phyloP scores from a whole-genome alignment of 345 rosid species.

The Salix purpurea region DNA sequence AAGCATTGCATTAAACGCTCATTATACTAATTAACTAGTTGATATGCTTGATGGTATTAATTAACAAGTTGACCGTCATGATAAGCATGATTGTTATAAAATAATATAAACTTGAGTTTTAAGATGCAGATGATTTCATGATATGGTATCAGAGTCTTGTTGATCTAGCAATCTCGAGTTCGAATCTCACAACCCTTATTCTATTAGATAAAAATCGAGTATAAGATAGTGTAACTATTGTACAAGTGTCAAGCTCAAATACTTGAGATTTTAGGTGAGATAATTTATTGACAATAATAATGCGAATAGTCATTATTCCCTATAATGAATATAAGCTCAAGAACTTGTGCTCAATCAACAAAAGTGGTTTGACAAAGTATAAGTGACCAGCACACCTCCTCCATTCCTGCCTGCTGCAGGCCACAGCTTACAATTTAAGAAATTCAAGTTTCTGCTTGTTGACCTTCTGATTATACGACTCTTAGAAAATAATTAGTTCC shows the following conservation, averaged over 20 bases:
- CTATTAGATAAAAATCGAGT: too few relatives aligned
- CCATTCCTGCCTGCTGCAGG: constrained; percentile 23
- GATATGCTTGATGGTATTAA: background rate
- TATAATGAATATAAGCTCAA: background rate
- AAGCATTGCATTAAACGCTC: too few relatives aligned
- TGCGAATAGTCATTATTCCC: background rate
- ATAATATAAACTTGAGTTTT: too few relatives aligned
- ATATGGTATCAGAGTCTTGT: too few relatives aligned
- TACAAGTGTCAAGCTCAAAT: too few relatives aligned
- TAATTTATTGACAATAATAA: background rate
- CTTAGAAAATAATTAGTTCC: background rate
- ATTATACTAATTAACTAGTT: too few relatives aligned
- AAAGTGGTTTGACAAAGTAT: background rate
- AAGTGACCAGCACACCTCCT: constrained; percentile 9
- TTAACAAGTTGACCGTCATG: background rate
- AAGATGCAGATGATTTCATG: too few relatives aligned
- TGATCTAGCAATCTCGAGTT: too few relatives aligned
- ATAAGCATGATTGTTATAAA: too few relatives aligned
- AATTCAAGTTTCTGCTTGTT: constrained; percentile 2
- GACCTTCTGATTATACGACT: background rate
- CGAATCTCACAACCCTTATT: too few relatives aligned
- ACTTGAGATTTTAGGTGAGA: too few relatives aligned
- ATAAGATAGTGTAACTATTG: too few relatives aligned
- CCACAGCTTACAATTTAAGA: constrained; percentile 11
- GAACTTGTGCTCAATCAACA: background rate